Evolutionary conservation across 23 red algal species (phyloP).

Genomic region (Gracilaria caudata): DNA sequence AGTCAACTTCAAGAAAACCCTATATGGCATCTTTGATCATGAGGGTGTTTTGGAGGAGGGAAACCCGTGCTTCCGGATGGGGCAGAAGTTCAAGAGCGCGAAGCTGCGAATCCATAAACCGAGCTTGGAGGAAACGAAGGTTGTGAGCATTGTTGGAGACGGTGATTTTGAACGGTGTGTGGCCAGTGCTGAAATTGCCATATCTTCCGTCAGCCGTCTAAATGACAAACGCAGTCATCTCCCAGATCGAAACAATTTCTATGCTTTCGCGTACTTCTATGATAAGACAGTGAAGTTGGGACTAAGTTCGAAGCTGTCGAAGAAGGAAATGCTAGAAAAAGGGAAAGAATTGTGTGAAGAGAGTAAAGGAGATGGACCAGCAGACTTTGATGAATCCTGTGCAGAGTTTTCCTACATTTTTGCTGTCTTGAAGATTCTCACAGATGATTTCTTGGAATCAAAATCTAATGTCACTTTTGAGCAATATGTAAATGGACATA

Average conservation of each 20-base stretch:
- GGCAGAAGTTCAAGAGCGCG: constrained; percentile 11
- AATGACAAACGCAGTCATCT: constrained; percentile 39
- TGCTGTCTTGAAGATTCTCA: constrained; percentile 60
- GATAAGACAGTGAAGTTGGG: constrained; percentile 69
- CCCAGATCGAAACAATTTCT: constrained; percentile 28
- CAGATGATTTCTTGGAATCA: constrained; percentile 43
- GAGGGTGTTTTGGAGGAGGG: constrained; percentile 61
- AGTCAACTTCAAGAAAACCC: constrained; percentile 60
- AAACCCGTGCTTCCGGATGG: constrained; percentile 79
- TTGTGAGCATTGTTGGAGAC: constrained; percentile 67
- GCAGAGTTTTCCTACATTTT: constrained; percentile 73
- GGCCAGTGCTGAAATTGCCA: constrained; percentile 60
- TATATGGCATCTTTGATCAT: constrained; percentile 58
- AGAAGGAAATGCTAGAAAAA: constrained; percentile 55
- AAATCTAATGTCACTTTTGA: constrained; percentile 36
- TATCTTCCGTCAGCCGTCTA: constrained; percentile 37
- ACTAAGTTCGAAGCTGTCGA: constrained; percentile 37
- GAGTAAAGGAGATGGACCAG: not conserved
- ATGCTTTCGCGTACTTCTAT: constrained; percentile 90
- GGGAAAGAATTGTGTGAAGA: constrained; percentile 58
- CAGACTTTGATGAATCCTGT: constrained; percentile 52
- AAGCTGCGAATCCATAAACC: constrained; percentile 39
- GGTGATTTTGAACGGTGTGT: constrained; percentile 78
- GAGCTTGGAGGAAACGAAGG: constrained; percentile 1
- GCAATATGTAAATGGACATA: constrained; percentile 75